Evolutionary conservation across 2,329 filamentous ascomycete genomes (phyloP), one percentile per base, ranked within the genome.

Genomic region (Stagonosporopsis rhizophila): DNA sequence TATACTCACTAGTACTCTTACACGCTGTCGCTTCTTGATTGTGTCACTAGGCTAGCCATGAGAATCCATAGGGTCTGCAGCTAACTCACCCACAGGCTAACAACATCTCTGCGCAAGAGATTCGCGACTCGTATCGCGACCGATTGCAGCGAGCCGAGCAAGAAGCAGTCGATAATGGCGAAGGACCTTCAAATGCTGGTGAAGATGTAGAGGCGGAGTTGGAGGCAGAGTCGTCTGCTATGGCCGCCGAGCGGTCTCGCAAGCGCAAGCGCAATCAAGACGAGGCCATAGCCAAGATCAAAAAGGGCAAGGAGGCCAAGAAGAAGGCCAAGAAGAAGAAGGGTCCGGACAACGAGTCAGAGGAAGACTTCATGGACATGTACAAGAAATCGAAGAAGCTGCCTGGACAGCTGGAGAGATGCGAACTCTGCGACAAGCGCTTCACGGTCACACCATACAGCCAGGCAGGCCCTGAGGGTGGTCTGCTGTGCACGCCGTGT

Each of bases 401-500:
- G n/a, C 90, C 92, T 1, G 92, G 91, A 2, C 94, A 98, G 75
- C 85, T 94, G 70, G 92, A 90, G 61, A 93, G 96, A 64, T 98
- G 94, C 72, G 92, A 90, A 60, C 79, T 88, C 3, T 98, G 94
- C 74, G 83, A 84, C 39, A 96, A 95, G 74, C 87, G 92, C 34
- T 98, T 98, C 71, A 96, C 92, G 0, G 93, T 98, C 40, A 97
- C 94, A 0, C 85, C 91, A 0, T 97, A 97, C 78, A 92, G 89
- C 60, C 89, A 92, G 62, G 85, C 88, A 25, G 92, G 90, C 0
- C 89, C 91, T 0, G 82, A 89, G n/a, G 93, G 93, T 4, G 92
- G 92, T 15, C 80, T 98, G n/a, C 81, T 97, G 1, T 98, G 94
- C 72, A 82, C 83, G 3, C 87, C 90, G 20, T 98, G 94, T 69